Percentiles rank a stretch among this genome's conserved stretches.
phyloP scores from a whole-genome alignment of 2,329 filamentous ascomycete species.

The Lachnellula arida region DNA sequence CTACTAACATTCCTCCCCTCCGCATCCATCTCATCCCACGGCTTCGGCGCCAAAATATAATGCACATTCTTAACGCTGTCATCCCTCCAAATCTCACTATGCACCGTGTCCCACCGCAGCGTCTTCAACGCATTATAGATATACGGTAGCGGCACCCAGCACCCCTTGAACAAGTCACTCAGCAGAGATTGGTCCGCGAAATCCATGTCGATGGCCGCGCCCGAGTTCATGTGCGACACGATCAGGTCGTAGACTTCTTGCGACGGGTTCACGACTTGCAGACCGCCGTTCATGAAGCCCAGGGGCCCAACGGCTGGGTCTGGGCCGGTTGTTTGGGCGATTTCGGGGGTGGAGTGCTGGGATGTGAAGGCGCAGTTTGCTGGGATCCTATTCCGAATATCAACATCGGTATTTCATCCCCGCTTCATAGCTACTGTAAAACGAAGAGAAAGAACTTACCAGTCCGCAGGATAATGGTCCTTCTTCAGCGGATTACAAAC shows the following conservation, averaged over 20 bases:
- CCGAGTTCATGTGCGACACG: slow-evolving; percentile 43
- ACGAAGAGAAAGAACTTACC: slow-evolving; percentile 41
- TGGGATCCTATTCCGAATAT: slow-evolving; percentile 35
- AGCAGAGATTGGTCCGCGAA: slow-evolving; percentile 59
- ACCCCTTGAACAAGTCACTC: slow-evolving; percentile 48
- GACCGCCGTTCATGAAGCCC: slow-evolving; percentile 51
- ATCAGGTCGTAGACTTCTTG: slow-evolving; percentile 46
- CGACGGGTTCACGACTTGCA: slow-evolving; percentile 53
- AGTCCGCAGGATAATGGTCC: slow-evolving; percentile 71
- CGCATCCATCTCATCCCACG: slow-evolving; percentile 50
- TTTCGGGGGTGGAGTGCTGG: slow-evolving; percentile 44
- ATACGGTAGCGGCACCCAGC: slow-evolving; percentile 56
- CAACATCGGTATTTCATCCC: neutral
- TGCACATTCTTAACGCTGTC: slow-evolving; percentile 56
- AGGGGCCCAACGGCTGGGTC: slow-evolving; percentile 44
- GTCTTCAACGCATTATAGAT: slow-evolving; percentile 61
- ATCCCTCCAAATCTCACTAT: slow-evolving; percentile 53
- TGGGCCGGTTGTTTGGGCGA: slow-evolving; percentile 43
- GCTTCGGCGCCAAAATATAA: slow-evolving; percentile 57
- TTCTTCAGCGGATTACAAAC: slow-evolving; percentile 79
- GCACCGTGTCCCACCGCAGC: slow-evolving; percentile 48
- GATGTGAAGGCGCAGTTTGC: slow-evolving; percentile 54
- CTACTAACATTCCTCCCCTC: slow-evolving; percentile 37
- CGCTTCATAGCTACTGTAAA: neutral
- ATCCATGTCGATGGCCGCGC: slow-evolving; percentile 43